A percentile compares a stretch with the other conserved stretches of the same genome.
Evolutionary conservation across 257 asterid genomes (phyloP).

Genomic region (Thymus quinquecostatus): DNA sequence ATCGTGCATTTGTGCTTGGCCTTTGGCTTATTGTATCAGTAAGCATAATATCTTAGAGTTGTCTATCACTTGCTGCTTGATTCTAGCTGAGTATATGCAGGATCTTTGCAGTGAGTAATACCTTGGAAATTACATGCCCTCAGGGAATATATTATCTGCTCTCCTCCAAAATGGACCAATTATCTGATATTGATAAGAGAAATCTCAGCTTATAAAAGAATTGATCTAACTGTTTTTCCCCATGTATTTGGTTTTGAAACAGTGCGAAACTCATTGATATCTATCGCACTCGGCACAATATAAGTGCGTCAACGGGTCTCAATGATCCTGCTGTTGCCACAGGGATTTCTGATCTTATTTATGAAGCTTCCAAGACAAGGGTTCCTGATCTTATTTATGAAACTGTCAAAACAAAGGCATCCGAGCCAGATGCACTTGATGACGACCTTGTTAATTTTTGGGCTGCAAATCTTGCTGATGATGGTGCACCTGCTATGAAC

Average conservation of each 20-base stretch:
- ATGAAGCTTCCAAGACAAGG: slow-evolving; percentile 77
- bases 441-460: slow-evolving; percentile 98
- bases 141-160: not conserved
- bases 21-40: not conserved
- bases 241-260: slow-evolving; percentile 41
- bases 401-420: slow-evolving; percentile 58
- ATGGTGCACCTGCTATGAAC: slow-evolving; percentile 95
- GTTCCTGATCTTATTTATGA: slow-evolving; percentile 84
- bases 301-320: slow-evolving; percentile 95
- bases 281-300: slow-evolving; percentile 96
- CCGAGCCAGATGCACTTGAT: slow-evolving; percentile 83
- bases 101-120: not conserved
- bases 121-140: slow-evolving; percentile 5
- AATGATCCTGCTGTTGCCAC: slow-evolving; percentile 96
- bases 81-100: not conserved
- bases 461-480: slow-evolving; percentile 98
- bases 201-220: slow-evolving; percentile 19
- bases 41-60: not conserved
- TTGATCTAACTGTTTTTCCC: slow-evolving; percentile 37
- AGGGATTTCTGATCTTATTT: slow-evolving; percentile 95
- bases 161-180: not conserved
- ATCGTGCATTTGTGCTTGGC: not conserved
- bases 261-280: slow-evolving; percentile 94
- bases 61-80: not conserved
- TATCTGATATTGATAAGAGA: slow-evolving; percentile 23